phyloP scores from a whole-genome alignment of 768 basidiomycete genomes.

The Cytidiella melzeri region DNA sequence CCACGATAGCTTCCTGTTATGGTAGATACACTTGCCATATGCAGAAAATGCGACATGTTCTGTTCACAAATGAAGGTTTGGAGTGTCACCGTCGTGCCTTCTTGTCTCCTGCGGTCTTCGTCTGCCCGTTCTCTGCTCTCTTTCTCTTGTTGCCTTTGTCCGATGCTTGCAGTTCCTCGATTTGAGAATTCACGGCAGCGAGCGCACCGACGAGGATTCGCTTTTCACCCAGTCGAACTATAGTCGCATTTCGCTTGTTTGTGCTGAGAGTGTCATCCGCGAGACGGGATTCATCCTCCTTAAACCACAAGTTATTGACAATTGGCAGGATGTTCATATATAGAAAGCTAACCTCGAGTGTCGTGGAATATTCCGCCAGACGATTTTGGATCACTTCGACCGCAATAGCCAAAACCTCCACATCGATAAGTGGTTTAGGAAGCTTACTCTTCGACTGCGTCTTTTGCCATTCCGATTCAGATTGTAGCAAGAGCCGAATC shows the following conservation, averaged over 20 bases:
- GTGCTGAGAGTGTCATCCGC: conserved; percentile 25
- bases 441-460: conserved; percentile 56
- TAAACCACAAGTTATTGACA: conserved; percentile 2
- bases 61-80: neutral
- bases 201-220: conserved; percentile 41
- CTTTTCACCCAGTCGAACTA: conserved; percentile 81
- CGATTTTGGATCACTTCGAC: conserved; percentile 44
- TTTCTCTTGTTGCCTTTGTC: neutral
- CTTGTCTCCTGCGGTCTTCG: neutral
- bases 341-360: conserved; percentile 44
- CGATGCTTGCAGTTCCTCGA: neutral
- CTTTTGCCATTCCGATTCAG: conserved; percentile 53
- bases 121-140: neutral
- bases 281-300: conserved; percentile 48
- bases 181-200: neutral
- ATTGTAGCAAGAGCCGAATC: conserved; percentile 53
- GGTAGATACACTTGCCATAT: neutral
- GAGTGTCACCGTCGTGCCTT: neutral
- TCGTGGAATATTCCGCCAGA: conserved; percentile 49
- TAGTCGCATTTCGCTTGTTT: conserved; percentile 54
- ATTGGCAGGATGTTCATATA: neutral
- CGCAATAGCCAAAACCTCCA: conserved; percentile 39
- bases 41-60: neutral
- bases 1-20: neutral
- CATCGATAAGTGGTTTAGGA: conserved; percentile 65